These are phyloP conservation scores for Myriangium duriaei DNA, from an alignment of 2,329 filamentous ascomycete genomes.

Conservation along the genomic window DNA sequence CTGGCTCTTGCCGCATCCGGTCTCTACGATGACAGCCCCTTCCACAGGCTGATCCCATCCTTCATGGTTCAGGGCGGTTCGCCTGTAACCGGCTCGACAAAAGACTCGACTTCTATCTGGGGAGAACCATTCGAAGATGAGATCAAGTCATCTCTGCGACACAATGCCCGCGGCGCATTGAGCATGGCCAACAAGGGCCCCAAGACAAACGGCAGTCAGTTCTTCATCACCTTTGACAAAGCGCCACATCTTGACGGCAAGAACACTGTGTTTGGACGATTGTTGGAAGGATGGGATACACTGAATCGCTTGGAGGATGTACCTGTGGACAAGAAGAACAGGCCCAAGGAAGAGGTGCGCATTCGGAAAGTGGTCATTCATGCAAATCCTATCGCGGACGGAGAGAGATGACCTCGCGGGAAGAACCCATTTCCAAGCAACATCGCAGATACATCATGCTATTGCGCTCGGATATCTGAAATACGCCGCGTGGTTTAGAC, in stretches of 20 bases:
- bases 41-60: conserved; percentile 66
- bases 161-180: conserved; percentile 81
- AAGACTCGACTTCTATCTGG: conserved; percentile 53
- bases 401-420: conserved; percentile 16
- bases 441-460: too few relatives aligned
- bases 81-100: conserved; percentile 28
- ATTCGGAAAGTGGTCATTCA: conserved; percentile 64
- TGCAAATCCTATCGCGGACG: conserved; percentile 60
- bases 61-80: conserved; percentile 74
- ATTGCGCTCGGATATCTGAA: too few relatives aligned
- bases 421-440: background rate
- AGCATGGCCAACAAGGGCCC: conserved; percentile 95
- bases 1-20: conserved; percentile 70
- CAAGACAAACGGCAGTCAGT: conserved; percentile 85
- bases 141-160: conserved; percentile 62
- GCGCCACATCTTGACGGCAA: conserved; percentile 71
- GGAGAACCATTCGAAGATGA: conserved; percentile 64
- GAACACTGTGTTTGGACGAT: conserved; percentile 72
- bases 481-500: too few relatives aligned
- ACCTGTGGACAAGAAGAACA: conserved; percentile 64
- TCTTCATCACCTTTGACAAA: conserved; percentile 67
- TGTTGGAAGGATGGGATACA: conserved; percentile 47
- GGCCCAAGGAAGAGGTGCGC: conserved; percentile 52
- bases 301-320: conserved; percentile 59
- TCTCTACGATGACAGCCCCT: conserved; percentile 63